Evolutionary conservation across 441 rosid species (phyloP).

Genomic region (Arabidopsis hybrid): DNA sequence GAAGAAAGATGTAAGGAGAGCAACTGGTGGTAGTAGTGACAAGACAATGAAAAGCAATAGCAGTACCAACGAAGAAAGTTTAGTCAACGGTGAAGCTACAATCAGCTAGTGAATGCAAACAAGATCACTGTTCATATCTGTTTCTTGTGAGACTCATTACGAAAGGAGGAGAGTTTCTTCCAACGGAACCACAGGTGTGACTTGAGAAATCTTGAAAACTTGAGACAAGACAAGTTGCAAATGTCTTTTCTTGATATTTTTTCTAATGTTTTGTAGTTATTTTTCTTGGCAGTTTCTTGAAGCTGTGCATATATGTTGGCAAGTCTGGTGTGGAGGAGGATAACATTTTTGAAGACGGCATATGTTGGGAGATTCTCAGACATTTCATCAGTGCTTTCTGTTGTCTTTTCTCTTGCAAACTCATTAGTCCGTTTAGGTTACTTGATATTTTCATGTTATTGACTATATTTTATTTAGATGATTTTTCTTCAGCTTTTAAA

Average conservation of each 20-base stretch:
- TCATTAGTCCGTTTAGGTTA: slow-evolving; percentile 19
- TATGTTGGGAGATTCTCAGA: slow-evolving; percentile 35
- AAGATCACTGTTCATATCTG: slow-evolving; percentile 28
- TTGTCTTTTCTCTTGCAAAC: slow-evolving; percentile 27
- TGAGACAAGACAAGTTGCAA: slow-evolving; percentile 24
- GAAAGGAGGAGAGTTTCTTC: slow-evolving; percentile 33
- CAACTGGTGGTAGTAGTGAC: slow-evolving; percentile 47
- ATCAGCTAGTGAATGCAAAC: slow-evolving; percentile 51
- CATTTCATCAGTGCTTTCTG: slow-evolving; percentile 12
- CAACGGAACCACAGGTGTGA: slow-evolving; percentile 31
- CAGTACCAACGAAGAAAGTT: slow-evolving; percentile 51
- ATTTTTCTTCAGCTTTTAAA: background rate
- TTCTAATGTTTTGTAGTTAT: slow-evolving; percentile 3
- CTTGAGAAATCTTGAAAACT: slow-evolving; percentile 12
- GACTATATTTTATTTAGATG: slow-evolving; percentile 17
- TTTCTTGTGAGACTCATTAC: slow-evolving; percentile 25
- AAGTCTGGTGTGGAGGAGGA: slow-evolving; percentile 16
- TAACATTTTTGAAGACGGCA: slow-evolving; percentile 29
- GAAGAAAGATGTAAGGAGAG: slow-evolving; percentile 67
- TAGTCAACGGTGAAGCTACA: slow-evolving; percentile 79
- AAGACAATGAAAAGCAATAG: slow-evolving; percentile 52
- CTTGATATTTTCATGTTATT: slow-evolving; percentile 8
- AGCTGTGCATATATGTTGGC: slow-evolving; percentile 13
- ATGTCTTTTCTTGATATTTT: background rate
- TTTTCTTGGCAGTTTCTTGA: slow-evolving; percentile 31